A percentile compares a stretch with the other conserved stretches of the same genome.
Conservation (phyloP, 1,284 basidiomycete genomes). For the Cryptococcus sp. region DNA sequence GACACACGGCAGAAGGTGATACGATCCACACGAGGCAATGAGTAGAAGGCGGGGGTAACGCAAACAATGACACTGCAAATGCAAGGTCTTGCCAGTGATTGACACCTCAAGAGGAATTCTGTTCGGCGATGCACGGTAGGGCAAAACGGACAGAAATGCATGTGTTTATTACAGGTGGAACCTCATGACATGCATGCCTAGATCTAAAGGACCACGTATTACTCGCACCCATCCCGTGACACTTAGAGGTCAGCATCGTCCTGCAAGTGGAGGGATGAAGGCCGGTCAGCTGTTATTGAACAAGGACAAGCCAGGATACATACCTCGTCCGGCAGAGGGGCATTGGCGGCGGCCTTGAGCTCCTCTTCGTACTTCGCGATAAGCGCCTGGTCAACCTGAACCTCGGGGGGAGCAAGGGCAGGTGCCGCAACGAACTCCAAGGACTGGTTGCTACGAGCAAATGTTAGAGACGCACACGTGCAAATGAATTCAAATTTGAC, state of each 20-base stretch:
- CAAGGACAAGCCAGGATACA: not conserved
- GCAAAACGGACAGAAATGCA: no score
- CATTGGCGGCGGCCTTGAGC: slow-evolving; percentile 62
- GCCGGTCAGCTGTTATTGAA: not conserved
- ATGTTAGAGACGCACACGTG: slow-evolving; percentile 1
- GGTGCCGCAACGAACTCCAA: slow-evolving; percentile 97
- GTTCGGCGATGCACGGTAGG: not conserved
- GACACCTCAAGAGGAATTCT: no score
- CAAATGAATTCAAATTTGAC: slow-evolving; percentile 35
- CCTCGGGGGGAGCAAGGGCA: slow-evolving; percentile 92
- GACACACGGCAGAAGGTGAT: no score
- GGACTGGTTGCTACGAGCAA: slow-evolving; percentile 62
- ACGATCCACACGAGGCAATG: no score
- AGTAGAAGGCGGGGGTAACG: no score
- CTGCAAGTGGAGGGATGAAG: slow-evolving; percentile 9
- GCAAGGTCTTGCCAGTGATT: no score
- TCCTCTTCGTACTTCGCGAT: slow-evolving; percentile 81
- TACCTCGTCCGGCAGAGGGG: slow-evolving; percentile 52
- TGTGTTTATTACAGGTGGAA: no score
- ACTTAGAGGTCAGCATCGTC: slow-evolving; percentile 48
- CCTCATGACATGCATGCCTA: no score
- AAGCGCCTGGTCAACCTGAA: slow-evolving; percentile 67
- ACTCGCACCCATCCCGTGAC: not conserved
- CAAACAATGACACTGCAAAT: no score
- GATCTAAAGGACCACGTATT: no score